Conservation (phyloP, 202 grass and related monocot species). For the Panicum virgatum region DNA sequence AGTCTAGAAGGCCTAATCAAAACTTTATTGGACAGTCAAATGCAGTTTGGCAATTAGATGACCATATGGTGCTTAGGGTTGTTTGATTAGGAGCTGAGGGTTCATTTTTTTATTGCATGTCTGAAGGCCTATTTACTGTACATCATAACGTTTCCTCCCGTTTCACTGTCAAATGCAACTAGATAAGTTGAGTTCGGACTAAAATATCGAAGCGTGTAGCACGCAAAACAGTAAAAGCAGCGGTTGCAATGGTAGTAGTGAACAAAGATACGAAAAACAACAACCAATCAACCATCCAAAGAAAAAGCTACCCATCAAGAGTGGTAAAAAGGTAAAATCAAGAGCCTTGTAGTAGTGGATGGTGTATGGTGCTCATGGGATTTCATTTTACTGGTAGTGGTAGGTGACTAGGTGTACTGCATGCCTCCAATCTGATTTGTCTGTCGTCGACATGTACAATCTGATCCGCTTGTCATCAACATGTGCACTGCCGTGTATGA, state of each 20-base stretch:
- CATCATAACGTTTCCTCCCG: background rate
- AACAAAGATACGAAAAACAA: slow-evolving; percentile 22
- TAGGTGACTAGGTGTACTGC: no score
- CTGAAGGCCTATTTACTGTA: background rate
- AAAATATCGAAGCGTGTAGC: background rate
- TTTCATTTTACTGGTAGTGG: slow-evolving; percentile 8
- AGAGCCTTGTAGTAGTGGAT: background rate
- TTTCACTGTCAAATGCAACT: background rate
- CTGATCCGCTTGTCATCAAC: background rate
- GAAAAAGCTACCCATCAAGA: slow-evolving; percentile 18
- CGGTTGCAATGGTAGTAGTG: background rate
- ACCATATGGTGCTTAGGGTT: background rate
- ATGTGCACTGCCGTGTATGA: background rate
- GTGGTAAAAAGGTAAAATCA: slow-evolving; percentile 4
- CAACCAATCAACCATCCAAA: slow-evolving; percentile 14
- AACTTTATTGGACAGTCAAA: background rate
- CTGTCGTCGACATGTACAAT: background rate
- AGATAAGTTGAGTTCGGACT: background rate
- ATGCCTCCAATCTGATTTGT: background rate
- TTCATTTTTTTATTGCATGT: background rate
- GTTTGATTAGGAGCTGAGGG: background rate
- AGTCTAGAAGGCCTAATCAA: background rate
- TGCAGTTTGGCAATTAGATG: background rate
- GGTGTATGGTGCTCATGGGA: slow-evolving; percentile 10
- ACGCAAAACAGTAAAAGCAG: slow-evolving; percentile 10